Conservation (phyloP, 2,329 filamentous ascomycete species). For the Calonectria hawksworthii region DNA sequence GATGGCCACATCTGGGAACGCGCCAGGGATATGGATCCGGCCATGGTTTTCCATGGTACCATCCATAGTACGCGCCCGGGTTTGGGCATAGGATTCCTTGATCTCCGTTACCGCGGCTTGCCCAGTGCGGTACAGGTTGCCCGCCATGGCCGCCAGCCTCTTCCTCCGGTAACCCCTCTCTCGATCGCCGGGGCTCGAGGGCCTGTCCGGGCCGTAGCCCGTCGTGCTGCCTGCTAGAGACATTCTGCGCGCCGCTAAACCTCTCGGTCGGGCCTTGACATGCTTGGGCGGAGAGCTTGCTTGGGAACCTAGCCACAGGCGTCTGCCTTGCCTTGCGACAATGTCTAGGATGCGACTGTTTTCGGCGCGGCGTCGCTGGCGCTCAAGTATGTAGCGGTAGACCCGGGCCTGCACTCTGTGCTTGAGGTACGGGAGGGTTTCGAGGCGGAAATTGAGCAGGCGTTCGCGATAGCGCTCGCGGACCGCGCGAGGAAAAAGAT, state of each 20-base stretch:
- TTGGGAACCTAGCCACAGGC: conserved; percentile 60
- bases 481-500: conserved; percentile 75
- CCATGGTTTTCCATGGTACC: conserved; percentile 46
- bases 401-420: conserved; percentile 81
- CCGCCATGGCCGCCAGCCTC: conserved; percentile 79
- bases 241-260: conserved; percentile 48
- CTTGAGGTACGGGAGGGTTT: conserved; percentile 79
- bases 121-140: conserved; percentile 69
- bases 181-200: conserved; percentile 48
- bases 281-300: conserved; percentile 45
- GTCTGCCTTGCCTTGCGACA: conserved; percentile 57
- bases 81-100: conserved; percentile 71
- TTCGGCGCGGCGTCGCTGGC: conserved; percentile 69
- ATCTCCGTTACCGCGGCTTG: conserved; percentile 71
- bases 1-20: conserved; percentile 89
- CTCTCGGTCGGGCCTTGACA: conserved; percentile 50
- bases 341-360: conserved; percentile 62
- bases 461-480: conserved; percentile 75
- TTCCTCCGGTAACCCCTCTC: conserved; percentile 81
- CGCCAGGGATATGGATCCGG: conserved; percentile 72
- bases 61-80: conserved; percentile 54
- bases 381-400: conserved; percentile 79
- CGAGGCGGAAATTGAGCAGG: conserved; percentile 79
- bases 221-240: conserved; percentile 42
- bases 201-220: conserved; percentile 49